Conservation (phyloP, 345 rosid species). For the Eutrema heterophyllum region DNA sequence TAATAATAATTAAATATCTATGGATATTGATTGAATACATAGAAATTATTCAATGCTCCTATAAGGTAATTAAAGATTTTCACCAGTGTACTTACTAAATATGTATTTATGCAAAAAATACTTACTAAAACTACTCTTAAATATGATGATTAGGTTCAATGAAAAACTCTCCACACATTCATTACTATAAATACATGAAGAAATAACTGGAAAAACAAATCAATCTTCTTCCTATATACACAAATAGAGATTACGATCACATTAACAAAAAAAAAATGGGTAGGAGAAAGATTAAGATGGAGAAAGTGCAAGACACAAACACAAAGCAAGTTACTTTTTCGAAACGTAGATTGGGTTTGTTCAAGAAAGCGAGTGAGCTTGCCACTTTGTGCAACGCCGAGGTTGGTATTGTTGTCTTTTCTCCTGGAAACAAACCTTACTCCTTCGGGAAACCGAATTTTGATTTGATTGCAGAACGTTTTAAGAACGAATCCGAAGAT, state of each 20-base stretch:
- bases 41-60: constrained; percentile 8
- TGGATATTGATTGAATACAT: constrained; percentile 15
- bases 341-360: constrained; percentile 34
- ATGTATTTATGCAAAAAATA: background rate
- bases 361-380: constrained; percentile 41
- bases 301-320: constrained; percentile 34
- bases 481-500: constrained; percentile 11
- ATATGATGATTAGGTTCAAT: background rate
- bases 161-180: constrained; percentile 7
- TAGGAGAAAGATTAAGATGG: constrained; percentile 35
- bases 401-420: constrained; percentile 34
- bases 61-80: constrained; percentile 14
- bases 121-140: background rate
- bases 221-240: background rate
- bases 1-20: constrained; percentile 5
- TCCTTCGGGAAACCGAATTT: constrained; percentile 34
- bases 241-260: background rate
- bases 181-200: constrained; percentile 15
- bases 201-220: background rate
- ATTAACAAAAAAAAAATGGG: constrained; percentile 24
- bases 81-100: background rate
- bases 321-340: constrained; percentile 38
- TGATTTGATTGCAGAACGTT: constrained; percentile 26
- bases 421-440: constrained; percentile 37
- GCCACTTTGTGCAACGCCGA: constrained; percentile 34